Conservation (phyloP, 345 rosid genomes). For the Eucalyptus albens region DNA sequence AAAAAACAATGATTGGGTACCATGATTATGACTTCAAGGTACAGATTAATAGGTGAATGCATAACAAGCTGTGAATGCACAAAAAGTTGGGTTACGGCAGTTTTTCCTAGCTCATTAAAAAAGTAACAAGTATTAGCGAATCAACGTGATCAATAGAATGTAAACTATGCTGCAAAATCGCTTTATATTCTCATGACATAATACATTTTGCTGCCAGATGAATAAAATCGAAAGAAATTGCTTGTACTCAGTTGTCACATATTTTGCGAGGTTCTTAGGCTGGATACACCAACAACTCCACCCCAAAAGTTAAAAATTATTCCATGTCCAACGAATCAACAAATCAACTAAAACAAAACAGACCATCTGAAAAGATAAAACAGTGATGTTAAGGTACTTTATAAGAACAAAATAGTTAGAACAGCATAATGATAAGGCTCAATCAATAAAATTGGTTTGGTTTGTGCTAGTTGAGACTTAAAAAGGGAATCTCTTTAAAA, state of each 20-base stretch:
- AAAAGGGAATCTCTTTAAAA: too few relatives aligned
- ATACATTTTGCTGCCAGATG: neutral
- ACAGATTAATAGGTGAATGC: neutral
- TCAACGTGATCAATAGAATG: neutral
- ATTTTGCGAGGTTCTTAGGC: too few relatives aligned
- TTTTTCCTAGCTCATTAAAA: neutral
- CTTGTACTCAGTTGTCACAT: conserved; percentile 43
- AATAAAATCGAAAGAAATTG: neutral
- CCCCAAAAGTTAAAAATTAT: too few relatives aligned
- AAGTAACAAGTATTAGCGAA: neutral
- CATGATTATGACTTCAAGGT: neutral
- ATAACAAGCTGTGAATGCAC: rapidly evolving
- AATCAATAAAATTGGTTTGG: too few relatives aligned
- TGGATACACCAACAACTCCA: rapidly evolving
- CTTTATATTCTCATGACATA: neutral
- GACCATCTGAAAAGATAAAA: too few relatives aligned
- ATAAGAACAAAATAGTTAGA: too few relatives aligned
- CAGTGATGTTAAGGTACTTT: too few relatives aligned
- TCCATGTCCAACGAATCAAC: too few relatives aligned
- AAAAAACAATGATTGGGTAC: neutral
- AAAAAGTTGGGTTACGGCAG: neutral
- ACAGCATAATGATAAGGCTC: too few relatives aligned
- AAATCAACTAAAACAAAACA: too few relatives aligned
- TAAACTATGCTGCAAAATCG: neutral
- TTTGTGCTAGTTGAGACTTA: too few relatives aligned